Percentiles rank a stretch among this genome's conserved stretches.
Evolutionary conservation across 495 filamentous ascomycete genomes (phyloP).

Genomic region (Emericellopsis terricola): DNA sequence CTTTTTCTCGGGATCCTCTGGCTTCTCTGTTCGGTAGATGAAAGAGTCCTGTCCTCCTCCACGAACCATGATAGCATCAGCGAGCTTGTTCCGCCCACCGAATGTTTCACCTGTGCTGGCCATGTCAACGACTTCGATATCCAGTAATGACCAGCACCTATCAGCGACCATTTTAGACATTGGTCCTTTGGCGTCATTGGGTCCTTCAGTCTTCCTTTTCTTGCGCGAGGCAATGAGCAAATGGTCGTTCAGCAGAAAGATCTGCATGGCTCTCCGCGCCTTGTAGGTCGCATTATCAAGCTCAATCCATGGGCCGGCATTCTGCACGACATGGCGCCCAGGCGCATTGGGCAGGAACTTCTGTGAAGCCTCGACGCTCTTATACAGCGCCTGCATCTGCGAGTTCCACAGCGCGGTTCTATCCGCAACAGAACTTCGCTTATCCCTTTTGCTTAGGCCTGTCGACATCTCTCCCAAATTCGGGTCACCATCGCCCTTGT

Average conservation of each 20-base stretch:
- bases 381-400: conserved; percentile 79
- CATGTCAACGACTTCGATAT: conserved; percentile 87
- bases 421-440: conserved; percentile 74
- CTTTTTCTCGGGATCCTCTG: conserved; percentile 54
- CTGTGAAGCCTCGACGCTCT: conserved; percentile 87
- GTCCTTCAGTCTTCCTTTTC: conserved; percentile 64
- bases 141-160: conserved; percentile 83
- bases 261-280: conserved; percentile 61
- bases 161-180: conserved; percentile 75
- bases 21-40: conserved; percentile 73
- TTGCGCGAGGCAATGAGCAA: conserved; percentile 77
- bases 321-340: conserved; percentile 78
- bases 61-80: conserved; percentile 79
- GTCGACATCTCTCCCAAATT: conserved; percentile 21
- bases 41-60: conserved; percentile 76
- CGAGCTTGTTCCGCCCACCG: conserved; percentile 44
- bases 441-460: conserved; percentile 43
- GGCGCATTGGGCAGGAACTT: conserved; percentile 86
- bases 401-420: conserved; percentile 90
- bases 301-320: conserved; percentile 85
- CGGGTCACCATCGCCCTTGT: conserved; percentile 12
- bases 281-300: conserved; percentile 96
- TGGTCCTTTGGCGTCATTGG: conserved; percentile 39
- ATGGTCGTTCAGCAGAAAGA: conserved; percentile 90
- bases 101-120: conserved; percentile 39